Conservation (phyloP, 371 early-diverging fungal species). For the Mortierella sp. region DNA sequence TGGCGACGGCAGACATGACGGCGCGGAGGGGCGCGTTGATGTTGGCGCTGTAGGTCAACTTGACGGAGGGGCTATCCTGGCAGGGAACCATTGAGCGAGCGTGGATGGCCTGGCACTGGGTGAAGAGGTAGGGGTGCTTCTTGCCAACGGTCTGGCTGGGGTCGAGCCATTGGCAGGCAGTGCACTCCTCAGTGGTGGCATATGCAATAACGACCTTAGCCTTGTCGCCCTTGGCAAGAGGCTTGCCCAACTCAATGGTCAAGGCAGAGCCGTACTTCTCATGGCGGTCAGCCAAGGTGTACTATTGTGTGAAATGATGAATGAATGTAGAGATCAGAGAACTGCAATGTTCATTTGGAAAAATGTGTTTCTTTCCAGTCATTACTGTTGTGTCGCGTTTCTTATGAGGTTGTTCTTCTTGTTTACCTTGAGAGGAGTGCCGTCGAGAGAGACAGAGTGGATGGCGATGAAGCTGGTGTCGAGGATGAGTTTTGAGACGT, state of each 20-base stretch:
- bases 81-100: slow-evolving; percentile 94
- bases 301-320: slow-evolving; percentile 58
- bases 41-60: slow-evolving; percentile 90
- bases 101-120: slow-evolving; percentile 97
- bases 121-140: slow-evolving; percentile 94
- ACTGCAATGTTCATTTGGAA: background rate
- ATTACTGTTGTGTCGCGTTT: background rate
- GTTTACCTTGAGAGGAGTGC: slow-evolving; percentile 63
- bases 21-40: slow-evolving; percentile 81
- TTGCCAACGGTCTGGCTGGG: slow-evolving; percentile 96
- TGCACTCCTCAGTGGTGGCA: slow-evolving; percentile 85
- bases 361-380: background rate
- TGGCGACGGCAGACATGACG: slow-evolving; percentile 76
- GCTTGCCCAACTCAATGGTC: slow-evolving; percentile 70
- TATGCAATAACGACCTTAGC: slow-evolving; percentile 80
- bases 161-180: slow-evolving; percentile 93
- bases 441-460: slow-evolving; percentile 64
- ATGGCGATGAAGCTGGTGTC: slow-evolving; percentile 83
- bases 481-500: slow-evolving; percentile 77
- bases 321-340: background rate
- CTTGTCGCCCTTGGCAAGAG: slow-evolving; percentile 60
- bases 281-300: slow-evolving; percentile 69
- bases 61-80: slow-evolving; percentile 95
- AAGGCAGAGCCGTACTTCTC: slow-evolving; percentile 85
- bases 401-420: background rate